Evolutionary conservation across 1,139 yeast species (phyloP), one percentile per base, ranked within the genome.

Genomic region (Taphrina populina): DNA sequence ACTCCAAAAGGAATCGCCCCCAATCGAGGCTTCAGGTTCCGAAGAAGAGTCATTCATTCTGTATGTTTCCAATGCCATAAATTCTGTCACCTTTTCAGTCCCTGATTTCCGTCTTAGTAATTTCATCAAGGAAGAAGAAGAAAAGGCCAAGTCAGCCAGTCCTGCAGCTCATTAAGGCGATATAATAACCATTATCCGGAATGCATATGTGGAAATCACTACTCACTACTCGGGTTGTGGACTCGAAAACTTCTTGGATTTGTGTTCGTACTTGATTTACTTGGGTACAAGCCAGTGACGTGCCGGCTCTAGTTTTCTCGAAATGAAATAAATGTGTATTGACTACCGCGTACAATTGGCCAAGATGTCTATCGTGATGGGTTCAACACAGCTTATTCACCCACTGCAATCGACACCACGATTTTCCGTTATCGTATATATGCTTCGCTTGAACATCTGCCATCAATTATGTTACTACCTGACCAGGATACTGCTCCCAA

Each of bases 111-210:
- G 1, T 11, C 15, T 19, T 26, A 49, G 54, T n/a, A 49, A 49
- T 33, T 49, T 49, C 26, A 49, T 49, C 54, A 49, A 49, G 40
- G 54, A 49, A 27, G 54, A 49, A 23, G 54, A 49, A 33, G 54
- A 49, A 40, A 49, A 49, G 54, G 54, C 54, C 6, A 49, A 49
- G 40, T 29, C 39, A 20, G 46, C 26, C 13, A 21, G 17, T 6
- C 54, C 54, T 7, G 54, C 54, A 3, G 54, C 54, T 4, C 53
- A 47, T 30, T 47, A 47, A 27, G 17, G 20, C 15, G 10, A 15
- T 27, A 27, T 27, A 8, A 32, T 32, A 32, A n/a, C 17, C 35
- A 32, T n/a, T 32, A 32, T 32, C 17, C 35, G n/a, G 35, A 5
- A n/a, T 11, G 30, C 10, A 27, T 8, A 27, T 27, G 8, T 27